phyloP scores from a whole-genome alignment of 257 asterid genomes.

The Knoxia roxburghii region DNA sequence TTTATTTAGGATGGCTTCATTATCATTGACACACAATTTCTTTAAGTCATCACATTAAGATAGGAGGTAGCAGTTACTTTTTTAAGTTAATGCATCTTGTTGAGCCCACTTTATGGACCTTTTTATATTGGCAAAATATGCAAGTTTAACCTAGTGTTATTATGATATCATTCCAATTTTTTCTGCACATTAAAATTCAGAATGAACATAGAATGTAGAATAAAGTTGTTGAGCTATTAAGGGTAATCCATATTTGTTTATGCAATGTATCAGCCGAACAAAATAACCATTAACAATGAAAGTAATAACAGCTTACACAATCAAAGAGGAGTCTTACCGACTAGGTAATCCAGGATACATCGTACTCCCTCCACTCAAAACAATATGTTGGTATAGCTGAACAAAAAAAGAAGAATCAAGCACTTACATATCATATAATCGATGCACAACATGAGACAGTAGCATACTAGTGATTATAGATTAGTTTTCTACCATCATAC shows the following conservation, averaged over 20 bases:
- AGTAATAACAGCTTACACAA: not conserved
- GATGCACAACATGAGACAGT: conserved; percentile 15
- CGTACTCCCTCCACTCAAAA: conserved; percentile 95
- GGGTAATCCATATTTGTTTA: too few relatives aligned
- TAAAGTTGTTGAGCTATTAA: not conserved
- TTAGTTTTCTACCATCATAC: conserved; percentile 70
- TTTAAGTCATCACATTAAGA: not conserved
- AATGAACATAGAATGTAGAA: not conserved
- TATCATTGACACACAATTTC: not conserved
- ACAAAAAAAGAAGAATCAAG: conserved; percentile 14
- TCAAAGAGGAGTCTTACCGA: conserved; percentile 73
- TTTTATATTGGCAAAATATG: not conserved
- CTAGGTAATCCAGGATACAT: conserved; percentile 99
- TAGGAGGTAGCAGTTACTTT: not conserved
- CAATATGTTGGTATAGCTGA: conserved; percentile 98
- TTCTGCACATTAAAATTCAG: not conserved
- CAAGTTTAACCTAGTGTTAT: not conserved
- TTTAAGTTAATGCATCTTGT: not conserved
- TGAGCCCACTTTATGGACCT: not conserved
- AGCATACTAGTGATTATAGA: conserved; percentile 18
- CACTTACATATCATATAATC: conserved; percentile 2
- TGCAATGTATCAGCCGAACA: not conserved
- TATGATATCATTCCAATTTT: not conserved
- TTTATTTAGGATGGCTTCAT: too few relatives aligned
- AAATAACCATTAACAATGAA: not conserved